Conservation (phyloP, 2,329 filamentous ascomycete species). For the Bisporella sp. region DNA sequence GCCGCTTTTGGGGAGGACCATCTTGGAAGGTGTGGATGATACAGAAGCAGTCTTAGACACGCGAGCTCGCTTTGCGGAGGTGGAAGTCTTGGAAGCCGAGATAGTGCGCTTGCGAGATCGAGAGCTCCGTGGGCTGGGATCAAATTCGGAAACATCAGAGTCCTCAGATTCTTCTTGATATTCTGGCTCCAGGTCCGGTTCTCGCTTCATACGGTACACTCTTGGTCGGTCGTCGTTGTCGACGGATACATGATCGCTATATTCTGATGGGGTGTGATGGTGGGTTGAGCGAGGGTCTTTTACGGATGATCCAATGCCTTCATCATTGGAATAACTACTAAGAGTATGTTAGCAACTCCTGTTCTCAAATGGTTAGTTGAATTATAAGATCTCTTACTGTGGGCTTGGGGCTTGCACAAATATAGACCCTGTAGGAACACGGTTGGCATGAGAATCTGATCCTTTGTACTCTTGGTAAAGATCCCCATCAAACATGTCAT, state of each 20-base stretch:
- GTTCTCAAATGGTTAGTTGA: too few relatives aligned
- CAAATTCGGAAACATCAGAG: slow-evolving; percentile 19
- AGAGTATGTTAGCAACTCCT: too few relatives aligned
- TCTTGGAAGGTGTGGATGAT: not conserved
- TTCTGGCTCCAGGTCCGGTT: slow-evolving; percentile 12
- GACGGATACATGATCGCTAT: not conserved
- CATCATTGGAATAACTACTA: slow-evolving; percentile 11
- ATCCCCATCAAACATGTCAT: too few relatives aligned
- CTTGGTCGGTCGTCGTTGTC: slow-evolving; percentile 5
- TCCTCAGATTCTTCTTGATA: slow-evolving; percentile 9
- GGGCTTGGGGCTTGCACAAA: too few relatives aligned
- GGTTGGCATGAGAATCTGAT: too few relatives aligned
- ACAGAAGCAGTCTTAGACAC: slow-evolving; percentile 7
- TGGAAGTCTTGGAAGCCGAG: not conserved
- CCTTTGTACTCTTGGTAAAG: too few relatives aligned
- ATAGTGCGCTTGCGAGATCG: slow-evolving; percentile 12
- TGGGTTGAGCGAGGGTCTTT: slow-evolving; percentile 15
- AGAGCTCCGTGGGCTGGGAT: slow-evolving; percentile 8
- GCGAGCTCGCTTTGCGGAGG: slow-evolving; percentile 11
- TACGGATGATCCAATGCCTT: slow-evolving; percentile 20
- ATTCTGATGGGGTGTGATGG: not conserved
- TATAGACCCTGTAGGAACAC: too few relatives aligned
- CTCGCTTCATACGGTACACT: not conserved
- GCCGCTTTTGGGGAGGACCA: not conserved
- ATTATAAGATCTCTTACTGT: too few relatives aligned